Conservation (phyloP, 441 rosid species). For the Theobroma grandiflorum region DNA sequence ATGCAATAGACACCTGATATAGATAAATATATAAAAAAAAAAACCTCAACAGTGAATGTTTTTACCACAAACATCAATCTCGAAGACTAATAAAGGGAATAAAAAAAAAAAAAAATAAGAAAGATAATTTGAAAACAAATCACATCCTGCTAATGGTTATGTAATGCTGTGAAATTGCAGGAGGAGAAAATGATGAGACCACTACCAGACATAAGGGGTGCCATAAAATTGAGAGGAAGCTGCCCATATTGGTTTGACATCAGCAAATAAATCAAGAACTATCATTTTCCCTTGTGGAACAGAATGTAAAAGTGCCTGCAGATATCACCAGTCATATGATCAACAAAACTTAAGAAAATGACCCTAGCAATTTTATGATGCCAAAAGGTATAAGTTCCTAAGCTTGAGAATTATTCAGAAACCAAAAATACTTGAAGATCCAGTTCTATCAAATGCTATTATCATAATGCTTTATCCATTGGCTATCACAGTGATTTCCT, state of each 20-base stretch:
- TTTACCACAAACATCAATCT: neutral
- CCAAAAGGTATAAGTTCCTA: slow-evolving; percentile 13
- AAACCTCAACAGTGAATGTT: slow-evolving; percentile 13
- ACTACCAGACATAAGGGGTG: slow-evolving; percentile 94
- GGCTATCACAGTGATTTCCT: too few species aligned
- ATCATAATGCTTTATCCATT: neutral
- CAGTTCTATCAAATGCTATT: neutral
- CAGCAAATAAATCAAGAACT: slow-evolving; percentile 96
- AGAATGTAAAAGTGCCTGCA: slow-evolving; percentile 94
- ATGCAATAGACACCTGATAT: slow-evolving; percentile 90
- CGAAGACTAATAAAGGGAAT: slow-evolving; percentile 6
- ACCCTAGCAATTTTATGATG: neutral
- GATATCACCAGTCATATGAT: slow-evolving; percentile 27
- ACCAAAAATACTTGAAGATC: neutral
- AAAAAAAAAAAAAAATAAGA: slow-evolving; percentile 16
- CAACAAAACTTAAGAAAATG: slow-evolving; percentile 9
- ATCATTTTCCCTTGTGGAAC: slow-evolving; percentile 97
- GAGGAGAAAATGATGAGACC: slow-evolving; percentile 8
- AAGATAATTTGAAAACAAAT: slow-evolving; percentile 16
- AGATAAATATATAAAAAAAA: slow-evolving; percentile 22
- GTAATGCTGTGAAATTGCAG: slow-evolving; percentile 6
- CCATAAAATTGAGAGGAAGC: slow-evolving; percentile 86
- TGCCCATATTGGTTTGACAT: slow-evolving; percentile 89
- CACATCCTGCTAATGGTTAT: slow-evolving; percentile 17
- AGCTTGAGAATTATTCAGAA: neutral